These are phyloP conservation scores for Schizochytrium sp. DNA, from an alignment of 108 stramenopile species.

Conservation along the genomic window DNA sequence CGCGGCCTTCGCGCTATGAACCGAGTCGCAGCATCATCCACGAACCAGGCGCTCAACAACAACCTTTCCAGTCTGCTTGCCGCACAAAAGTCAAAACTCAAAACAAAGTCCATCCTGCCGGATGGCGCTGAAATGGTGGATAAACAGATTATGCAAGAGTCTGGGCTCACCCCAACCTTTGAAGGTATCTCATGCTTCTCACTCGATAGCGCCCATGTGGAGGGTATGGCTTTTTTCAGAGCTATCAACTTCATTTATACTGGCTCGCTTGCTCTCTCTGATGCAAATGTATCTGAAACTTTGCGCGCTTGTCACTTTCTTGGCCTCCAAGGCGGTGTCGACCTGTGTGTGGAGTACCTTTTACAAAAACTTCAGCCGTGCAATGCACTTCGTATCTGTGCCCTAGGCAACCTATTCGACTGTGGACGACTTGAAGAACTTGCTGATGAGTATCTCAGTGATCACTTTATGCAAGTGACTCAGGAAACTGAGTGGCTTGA, in stretches of 20 bases:
- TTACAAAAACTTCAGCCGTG: constrained; percentile 11
- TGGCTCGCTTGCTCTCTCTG: constrained; percentile 37
- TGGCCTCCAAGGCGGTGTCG: constrained; percentile 54
- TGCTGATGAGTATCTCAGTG: constrained; percentile 38
- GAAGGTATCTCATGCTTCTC: constrained; percentile 23
- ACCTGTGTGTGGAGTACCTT: constrained; percentile 54
- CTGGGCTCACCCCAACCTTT: constrained; percentile 15
- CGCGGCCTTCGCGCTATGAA: not conserved
- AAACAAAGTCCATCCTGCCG: not conserved
- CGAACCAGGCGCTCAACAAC: not conserved
- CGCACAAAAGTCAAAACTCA: not conserved
- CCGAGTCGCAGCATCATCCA: not conserved
- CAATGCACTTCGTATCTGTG: constrained; percentile 51
- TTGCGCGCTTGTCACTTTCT: constrained; percentile 55
- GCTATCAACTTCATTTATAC: constrained; percentile 56
- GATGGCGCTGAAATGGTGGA: constrained; percentile 26
- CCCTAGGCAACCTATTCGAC: constrained; percentile 37
- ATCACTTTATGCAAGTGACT: constrained; percentile 60
- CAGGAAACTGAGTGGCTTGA: constrained; percentile 26
- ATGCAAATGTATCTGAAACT: constrained; percentile 28
- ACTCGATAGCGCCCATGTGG: not conserved
- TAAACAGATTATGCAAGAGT: not conserved
- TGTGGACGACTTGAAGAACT: constrained; percentile 50
- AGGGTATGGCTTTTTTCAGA: constrained; percentile 30
- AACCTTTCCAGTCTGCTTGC: not conserved